Evolutionary conservation across 371 early-diverging fungal genomes (phyloP).

Genomic region (Mortierella sp.): DNA sequence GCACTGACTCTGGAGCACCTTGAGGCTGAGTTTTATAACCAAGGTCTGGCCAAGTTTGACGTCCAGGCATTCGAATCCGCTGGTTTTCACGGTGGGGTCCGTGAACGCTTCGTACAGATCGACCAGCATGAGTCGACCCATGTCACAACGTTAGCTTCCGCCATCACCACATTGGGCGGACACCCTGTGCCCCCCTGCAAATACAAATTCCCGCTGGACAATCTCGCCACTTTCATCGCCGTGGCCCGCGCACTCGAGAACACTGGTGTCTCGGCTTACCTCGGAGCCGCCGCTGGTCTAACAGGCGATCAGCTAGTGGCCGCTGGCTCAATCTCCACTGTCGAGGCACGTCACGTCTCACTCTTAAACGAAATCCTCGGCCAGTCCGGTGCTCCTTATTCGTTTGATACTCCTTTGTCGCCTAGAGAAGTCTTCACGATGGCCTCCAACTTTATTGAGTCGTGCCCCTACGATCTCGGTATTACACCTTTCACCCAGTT

Average conservation of each 20-base stretch:
- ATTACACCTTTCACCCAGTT: constrained; percentile 22
- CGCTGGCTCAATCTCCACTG: constrained; percentile 21
- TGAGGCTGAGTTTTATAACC: constrained; percentile 33
- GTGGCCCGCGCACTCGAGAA: constrained; percentile 59
- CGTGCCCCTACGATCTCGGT: constrained; percentile 20
- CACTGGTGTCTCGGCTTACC: constrained; percentile 62
- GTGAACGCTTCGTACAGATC: constrained; percentile 45
- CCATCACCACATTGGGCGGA: constrained; percentile 47
- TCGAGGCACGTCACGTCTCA: constrained; percentile 34
- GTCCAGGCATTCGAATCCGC: constrained; percentile 32
- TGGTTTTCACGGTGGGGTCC: constrained; percentile 34
- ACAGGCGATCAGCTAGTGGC: constrained; percentile 14
- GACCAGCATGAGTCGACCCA: constrained; percentile 56
- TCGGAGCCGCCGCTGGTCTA: constrained; percentile 44
- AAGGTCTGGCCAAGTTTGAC: constrained; percentile 53
- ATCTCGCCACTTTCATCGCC: constrained; percentile 48
- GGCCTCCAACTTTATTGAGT: constrained; percentile 22
- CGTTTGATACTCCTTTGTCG: constrained; percentile 29
- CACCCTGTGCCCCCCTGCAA: constrained; percentile 52
- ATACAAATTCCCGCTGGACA: constrained; percentile 52
- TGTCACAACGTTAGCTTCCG: constrained; percentile 35
- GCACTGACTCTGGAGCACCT: constrained; percentile 43
- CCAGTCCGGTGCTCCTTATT: constrained; percentile 10
- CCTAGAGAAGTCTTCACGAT: constrained; percentile 13
- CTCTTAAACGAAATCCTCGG: constrained; percentile 26